phyloP scores from a whole-genome alignment of 139 green algal species.

The Chlamydomonas incerta region DNA sequence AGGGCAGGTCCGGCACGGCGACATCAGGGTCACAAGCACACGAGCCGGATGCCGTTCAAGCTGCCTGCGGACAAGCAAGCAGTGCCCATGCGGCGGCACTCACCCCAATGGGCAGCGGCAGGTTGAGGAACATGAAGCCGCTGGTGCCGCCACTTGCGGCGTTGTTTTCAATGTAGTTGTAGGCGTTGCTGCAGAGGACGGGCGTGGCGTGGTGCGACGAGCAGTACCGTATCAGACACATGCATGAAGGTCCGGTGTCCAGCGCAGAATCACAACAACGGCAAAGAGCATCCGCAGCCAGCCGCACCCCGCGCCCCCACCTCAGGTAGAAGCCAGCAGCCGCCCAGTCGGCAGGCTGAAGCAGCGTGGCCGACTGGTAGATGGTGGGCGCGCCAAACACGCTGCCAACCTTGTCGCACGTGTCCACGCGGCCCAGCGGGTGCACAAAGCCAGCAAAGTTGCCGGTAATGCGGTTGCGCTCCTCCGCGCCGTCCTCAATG shows the following conservation, averaged over 20 bases:
- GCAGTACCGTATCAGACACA: too few relatives aligned
- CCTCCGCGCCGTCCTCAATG: constrained; percentile 3
- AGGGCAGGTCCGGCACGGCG: too few relatives aligned
- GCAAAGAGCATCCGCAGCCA: too few relatives aligned
- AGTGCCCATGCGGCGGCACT: background rate
- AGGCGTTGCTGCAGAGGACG: background rate
- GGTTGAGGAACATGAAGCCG: background rate
- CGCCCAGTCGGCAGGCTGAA: constrained; percentile 1
- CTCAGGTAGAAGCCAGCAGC: constrained; percentile 2
- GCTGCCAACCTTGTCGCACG: background rate
- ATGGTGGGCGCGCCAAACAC: background rate
- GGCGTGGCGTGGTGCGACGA: too few relatives aligned
- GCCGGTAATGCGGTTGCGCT: background rate
- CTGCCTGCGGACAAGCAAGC: background rate
- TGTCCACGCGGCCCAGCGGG: constrained; percentile 5
- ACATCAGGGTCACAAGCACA: too few relatives aligned
- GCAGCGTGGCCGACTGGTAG: background rate
- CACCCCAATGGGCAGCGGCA: background rate
- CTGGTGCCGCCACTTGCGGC: background rate
- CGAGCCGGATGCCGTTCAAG: too few relatives aligned
- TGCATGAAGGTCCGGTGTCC: too few relatives aligned
- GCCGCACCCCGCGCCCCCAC: background rate
- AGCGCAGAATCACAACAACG: too few relatives aligned
- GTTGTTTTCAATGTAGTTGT: background rate
- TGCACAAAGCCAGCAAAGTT: constrained; percentile 4